Base-by-base conservation (phyloP, 495 filamentous ascomycete genomes). In the Xylaria bambusicola region DNA sequence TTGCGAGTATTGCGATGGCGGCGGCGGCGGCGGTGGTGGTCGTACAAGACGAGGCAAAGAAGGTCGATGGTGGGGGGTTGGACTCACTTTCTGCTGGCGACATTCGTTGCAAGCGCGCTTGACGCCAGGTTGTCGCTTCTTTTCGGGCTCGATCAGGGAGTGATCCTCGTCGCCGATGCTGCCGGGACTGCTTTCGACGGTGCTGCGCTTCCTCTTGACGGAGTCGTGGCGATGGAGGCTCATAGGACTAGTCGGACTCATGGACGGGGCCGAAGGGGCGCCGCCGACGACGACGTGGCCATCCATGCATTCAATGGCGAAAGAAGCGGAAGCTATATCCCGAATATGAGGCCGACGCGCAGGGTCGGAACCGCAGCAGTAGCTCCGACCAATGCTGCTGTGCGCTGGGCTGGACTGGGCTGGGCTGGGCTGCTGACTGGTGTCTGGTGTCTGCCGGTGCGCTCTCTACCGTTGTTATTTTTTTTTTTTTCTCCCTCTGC, bases 101-200 rank as follows among this genome's bases (percentile, higher is more conserved):
- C 93, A 97, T 71, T 97, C 91, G 75, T 97, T 96, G 71, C 92
- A 96, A 15, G 92, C 92, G 58, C 91, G 84, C 74, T 95, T 96
- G 45, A 92, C 87, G 10, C 85, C 84, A 12, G 88, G 89, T 26
- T 86, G 84, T 60, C 86, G 79, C 69, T 84, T 84, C 74, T 82
- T 83, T 65, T 88, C 83, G 59, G 81, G 81, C 20, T 80, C 80
- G 21, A 73, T 73, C 17, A 85, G 79, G 33, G 65, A 77, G 50
- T 87, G 86, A 41, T 85, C 85, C 52, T 83, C 82, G 52, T 90
- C 88, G 59, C 68, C 66, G 27, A 80, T 74, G 71, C 88, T 90
- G n/a, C 82, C 85, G 18, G 86, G 86, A 31, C 86, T 89, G 73
- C 85, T 89, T 45, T 88, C 85, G 48, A 85, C 72, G 41, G 66